These are phyloP conservation scores for Penicillium argentinense DNA, from an alignment of 495 filamentous ascomycete genomes.

Conservation along the genomic window DNA sequence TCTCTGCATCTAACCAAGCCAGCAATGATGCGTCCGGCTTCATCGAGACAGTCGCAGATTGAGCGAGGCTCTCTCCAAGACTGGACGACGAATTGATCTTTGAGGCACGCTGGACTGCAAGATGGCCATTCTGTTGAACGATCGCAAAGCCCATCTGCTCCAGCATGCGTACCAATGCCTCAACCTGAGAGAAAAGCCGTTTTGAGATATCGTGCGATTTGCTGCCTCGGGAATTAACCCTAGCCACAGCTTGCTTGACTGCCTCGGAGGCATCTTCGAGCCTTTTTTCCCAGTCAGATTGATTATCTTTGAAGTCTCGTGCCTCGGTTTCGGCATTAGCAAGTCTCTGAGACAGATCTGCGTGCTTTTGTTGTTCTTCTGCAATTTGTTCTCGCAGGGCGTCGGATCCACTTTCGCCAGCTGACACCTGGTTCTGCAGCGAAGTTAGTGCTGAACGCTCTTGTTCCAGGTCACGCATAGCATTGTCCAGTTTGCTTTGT, in stretches of 20 bases:
- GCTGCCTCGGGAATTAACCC: conserved; percentile 61
- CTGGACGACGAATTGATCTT: conserved; percentile 62
- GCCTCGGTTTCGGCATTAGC: conserved; percentile 64
- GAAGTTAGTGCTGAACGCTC: conserved; percentile 63
- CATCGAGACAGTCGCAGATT: conserved; percentile 54
- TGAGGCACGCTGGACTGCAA: conserved; percentile 73
- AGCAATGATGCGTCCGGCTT: conserved; percentile 65
- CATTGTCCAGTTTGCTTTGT: conserved; percentile 53
- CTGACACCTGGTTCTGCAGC: conserved; percentile 66
- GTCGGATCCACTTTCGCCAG: conserved; percentile 78
- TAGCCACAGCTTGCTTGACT: conserved; percentile 43
- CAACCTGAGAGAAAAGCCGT: conserved; percentile 73
- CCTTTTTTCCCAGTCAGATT: conserved; percentile 57
- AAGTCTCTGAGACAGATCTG: conserved; percentile 61
- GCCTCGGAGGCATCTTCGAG: conserved; percentile 52
- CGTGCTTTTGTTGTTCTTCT: conserved; percentile 65
- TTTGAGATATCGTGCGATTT: conserved; percentile 81
- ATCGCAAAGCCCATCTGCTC: conserved; percentile 83
- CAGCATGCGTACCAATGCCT: conserved; percentile 72
- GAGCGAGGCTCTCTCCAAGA: conserved; percentile 58
- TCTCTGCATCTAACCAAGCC: conserved; percentile 74
- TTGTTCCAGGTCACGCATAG: conserved; percentile 65
- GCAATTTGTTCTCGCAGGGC: conserved; percentile 67
- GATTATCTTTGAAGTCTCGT: conserved; percentile 66
- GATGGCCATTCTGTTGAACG: conserved; percentile 67